Conservation (phyloP, 2,329 filamentous ascomycete species). For the Coniella vitis region DNA sequence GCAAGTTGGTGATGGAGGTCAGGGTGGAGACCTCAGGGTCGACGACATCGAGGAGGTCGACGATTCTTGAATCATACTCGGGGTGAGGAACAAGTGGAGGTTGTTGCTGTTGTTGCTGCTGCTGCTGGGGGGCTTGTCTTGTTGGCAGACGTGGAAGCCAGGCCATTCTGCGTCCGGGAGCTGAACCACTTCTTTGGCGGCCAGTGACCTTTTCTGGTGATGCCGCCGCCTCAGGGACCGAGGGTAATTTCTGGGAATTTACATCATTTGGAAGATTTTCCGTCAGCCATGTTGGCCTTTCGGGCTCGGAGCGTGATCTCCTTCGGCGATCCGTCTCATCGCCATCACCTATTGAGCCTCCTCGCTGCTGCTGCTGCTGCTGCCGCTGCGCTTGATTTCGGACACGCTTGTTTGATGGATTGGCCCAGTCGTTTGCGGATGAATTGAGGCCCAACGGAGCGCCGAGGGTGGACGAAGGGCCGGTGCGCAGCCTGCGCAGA, state of each 20-base stretch:
- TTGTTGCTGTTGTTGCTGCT: slow-evolving; percentile 2
- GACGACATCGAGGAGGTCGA: slow-evolving; percentile 26
- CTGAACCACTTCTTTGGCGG: not conserved
- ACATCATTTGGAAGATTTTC: not conserved
- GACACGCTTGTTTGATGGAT: too few species aligned
- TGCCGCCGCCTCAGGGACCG: slow-evolving; percentile 10
- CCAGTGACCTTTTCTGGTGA: not conserved
- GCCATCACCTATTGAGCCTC: not conserved
- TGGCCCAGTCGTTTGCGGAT: not conserved
- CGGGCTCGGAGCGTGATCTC: slow-evolving; percentile 22
- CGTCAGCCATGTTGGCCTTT: slow-evolving; percentile 17
- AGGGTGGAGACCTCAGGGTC: slow-evolving; percentile 79
- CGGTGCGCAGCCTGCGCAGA: slow-evolving; percentile 8
- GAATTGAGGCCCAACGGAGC: not conserved
- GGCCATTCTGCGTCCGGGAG: not conserved
- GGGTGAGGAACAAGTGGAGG: not conserved
- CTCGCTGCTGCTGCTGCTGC: not conserved
- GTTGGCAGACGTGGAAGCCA: slow-evolving; percentile 4
- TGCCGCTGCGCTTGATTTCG: not conserved
- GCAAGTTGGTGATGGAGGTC: slow-evolving; percentile 79
- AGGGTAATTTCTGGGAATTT: slow-evolving; percentile 5
- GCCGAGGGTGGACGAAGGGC: not conserved
- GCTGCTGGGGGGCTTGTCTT: not conserved
- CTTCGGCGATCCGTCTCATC: slow-evolving; percentile 10
- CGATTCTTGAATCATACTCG: slow-evolving; percentile 23